A percentile compares a stretch with the other conserved stretches of the same genome.
Conservation (phyloP, 228 moss, liverwort and hornwort genomes). For the Sphagnum magellanicum region DNA sequence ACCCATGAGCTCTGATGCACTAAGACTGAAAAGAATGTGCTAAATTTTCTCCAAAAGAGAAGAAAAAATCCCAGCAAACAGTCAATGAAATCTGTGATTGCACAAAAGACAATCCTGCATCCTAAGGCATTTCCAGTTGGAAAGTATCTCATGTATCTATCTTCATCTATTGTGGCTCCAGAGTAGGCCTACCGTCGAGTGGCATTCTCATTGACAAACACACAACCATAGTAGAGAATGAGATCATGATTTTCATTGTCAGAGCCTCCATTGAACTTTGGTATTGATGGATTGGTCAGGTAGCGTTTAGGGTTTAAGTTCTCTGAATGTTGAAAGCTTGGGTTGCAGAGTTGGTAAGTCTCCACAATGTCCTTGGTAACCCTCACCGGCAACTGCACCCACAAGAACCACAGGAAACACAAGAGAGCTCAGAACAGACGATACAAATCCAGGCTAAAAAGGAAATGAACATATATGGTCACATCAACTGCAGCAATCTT, state of each 20-base stretch:
- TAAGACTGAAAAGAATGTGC: no score
- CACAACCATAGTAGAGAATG: conserved; percentile 54
- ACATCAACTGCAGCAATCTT: no score
- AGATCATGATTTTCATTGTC: conserved; percentile 77
- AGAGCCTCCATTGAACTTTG: conserved; percentile 48
- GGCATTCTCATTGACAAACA: conserved; percentile 39
- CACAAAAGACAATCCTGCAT: no score
- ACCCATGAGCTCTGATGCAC: no score
- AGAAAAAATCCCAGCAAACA: no score
- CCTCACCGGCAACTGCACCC: conserved; percentile 59
- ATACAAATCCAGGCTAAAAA: no score
- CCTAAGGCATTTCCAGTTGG: no score
- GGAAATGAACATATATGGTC: no score
- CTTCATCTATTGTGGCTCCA: background rate
- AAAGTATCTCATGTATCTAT: no score
- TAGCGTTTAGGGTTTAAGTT: conserved; percentile 60
- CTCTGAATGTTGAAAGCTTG: conserved; percentile 47
- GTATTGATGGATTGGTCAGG: conserved; percentile 54
- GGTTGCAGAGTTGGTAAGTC: conserved; percentile 59
- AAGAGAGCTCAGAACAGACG: no score
- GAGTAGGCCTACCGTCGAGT: conserved; percentile 41
- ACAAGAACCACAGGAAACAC: background rate
- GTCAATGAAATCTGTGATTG: no score
- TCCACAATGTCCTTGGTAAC: conserved; percentile 63
- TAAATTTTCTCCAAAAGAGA: no score